A percentile compares a stretch with the other conserved stretches of the same genome.
Conservation (phyloP, 768 basidiomycete species). For the Xerocomellus dryophilus region DNA sequence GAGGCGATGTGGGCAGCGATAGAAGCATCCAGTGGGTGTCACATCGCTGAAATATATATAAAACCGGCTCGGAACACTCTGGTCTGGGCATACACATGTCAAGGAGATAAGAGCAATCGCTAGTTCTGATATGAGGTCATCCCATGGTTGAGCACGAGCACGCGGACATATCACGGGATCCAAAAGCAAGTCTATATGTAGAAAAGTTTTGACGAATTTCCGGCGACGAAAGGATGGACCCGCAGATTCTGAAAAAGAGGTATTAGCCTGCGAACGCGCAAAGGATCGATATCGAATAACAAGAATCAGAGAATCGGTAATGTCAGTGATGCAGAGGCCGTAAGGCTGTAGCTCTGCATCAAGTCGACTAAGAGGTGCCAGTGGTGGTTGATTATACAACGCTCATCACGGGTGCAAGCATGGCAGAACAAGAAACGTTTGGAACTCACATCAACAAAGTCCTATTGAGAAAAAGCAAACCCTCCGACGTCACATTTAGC, state of each 20-base stretch:
- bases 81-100: background rate
- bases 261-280: conserved; percentile 18
- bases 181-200: too few relatives aligned
- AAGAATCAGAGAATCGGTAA: conserved; percentile 57
- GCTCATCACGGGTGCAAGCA: conserved; percentile 60
- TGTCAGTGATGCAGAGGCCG: conserved; percentile 67
- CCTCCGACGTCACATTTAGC: background rate
- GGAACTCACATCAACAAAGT: conserved; percentile 16
- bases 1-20: background rate
- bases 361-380: conserved; percentile 95
- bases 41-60: conserved; percentile 5
- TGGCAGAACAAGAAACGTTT: background rate
- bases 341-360: conserved; percentile 38
- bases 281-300: background rate
- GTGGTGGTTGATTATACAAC: conserved; percentile 67
- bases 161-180: too few relatives aligned
- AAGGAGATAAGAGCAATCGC: conserved; percentile 1
- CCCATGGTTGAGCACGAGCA: too few relatives aligned
- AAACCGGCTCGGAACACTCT: background rate
- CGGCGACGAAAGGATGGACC: background rate
- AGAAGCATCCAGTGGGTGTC: background rate
- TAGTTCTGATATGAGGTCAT: background rate
- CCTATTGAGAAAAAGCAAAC: background rate
- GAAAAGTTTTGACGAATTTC: background rate
- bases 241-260: conserved; percentile 8